These are phyloP conservation scores for Venturia effusa DNA, from an alignment of 2,329 filamentous ascomycete species.

Conservation along the genomic window DNA sequence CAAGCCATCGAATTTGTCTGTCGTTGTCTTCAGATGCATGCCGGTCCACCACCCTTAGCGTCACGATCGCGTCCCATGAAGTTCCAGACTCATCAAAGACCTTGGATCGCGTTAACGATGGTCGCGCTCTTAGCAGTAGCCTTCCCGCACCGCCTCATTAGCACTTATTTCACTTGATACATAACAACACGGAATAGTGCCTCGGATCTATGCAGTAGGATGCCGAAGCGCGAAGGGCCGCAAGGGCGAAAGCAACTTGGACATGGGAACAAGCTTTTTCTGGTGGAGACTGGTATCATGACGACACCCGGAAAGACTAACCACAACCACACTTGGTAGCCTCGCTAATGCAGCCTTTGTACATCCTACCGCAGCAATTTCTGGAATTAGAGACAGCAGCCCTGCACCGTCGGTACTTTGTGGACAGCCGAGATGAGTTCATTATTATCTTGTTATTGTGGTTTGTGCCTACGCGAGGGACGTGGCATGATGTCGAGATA, in stretches of 20 bases:
- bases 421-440: background rate
- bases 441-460: background rate
- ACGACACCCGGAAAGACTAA: background rate
- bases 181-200: too few species aligned
- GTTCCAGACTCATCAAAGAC: too few species aligned
- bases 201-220: background rate
- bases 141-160: too few species aligned
- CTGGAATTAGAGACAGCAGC: background rate
- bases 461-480: background rate
- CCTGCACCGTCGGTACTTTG: background rate
- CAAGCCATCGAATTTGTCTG: too few species aligned
- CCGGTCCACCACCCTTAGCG: too few species aligned
- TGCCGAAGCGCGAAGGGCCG: too few species aligned
- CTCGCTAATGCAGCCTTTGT: background rate
- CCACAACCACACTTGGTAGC: background rate
- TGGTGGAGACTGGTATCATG: background rate
- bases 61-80: too few species aligned
- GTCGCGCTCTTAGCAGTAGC: too few species aligned
- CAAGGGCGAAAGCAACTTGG: background rate
- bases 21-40: too few species aligned
- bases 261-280: background rate
- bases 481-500: background rate
- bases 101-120: too few species aligned
- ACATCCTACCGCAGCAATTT: background rate
- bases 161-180: too few species aligned